phyloP scores from a whole-genome alignment of 768 basidiomycete genomes.

The Mycena pura region DNA sequence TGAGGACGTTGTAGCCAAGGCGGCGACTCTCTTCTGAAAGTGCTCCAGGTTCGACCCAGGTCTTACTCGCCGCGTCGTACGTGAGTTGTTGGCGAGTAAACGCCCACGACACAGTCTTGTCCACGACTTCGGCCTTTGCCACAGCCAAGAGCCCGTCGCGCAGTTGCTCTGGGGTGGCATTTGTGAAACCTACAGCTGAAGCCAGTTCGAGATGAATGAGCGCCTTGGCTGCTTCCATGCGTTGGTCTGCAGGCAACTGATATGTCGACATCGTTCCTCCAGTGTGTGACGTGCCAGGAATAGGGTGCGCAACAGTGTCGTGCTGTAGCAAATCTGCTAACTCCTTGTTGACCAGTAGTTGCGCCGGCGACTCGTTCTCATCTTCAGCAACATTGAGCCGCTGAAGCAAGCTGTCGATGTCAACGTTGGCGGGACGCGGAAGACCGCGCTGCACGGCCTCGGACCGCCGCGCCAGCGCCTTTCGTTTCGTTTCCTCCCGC shows the following conservation, averaged over 20 bases:
- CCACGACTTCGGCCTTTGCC: conserved; percentile 63
- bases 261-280: conserved; percentile 76
- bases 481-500: conserved; percentile 79
- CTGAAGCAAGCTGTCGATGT: conserved; percentile 67
- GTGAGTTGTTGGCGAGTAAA: conserved; percentile 63
- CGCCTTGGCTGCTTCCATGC: conserved; percentile 69
- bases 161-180: conserved; percentile 80
- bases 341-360: conserved; percentile 76
- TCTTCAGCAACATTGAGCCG: conserved; percentile 61
- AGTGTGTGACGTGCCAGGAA: conserved; percentile 84
- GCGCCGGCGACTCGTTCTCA: conserved; percentile 53
- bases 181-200: conserved; percentile 80
- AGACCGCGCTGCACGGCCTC: conserved; percentile 81
- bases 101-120: conserved; percentile 78
- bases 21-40: conserved; percentile 68
- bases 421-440: conserved; percentile 86
- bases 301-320: conserved; percentile 85
- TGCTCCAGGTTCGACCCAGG: conserved; percentile 70
- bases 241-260: conserved; percentile 77
- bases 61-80: conserved; percentile 59
- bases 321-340: conserved; percentile 82
- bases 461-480: conserved; percentile 82
- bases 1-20: conserved; percentile 65
- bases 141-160: conserved; percentile 76
- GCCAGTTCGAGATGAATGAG: conserved; percentile 86